Conservation (phyloP, 116 monocot species). For the Zostera marina region DNA sequence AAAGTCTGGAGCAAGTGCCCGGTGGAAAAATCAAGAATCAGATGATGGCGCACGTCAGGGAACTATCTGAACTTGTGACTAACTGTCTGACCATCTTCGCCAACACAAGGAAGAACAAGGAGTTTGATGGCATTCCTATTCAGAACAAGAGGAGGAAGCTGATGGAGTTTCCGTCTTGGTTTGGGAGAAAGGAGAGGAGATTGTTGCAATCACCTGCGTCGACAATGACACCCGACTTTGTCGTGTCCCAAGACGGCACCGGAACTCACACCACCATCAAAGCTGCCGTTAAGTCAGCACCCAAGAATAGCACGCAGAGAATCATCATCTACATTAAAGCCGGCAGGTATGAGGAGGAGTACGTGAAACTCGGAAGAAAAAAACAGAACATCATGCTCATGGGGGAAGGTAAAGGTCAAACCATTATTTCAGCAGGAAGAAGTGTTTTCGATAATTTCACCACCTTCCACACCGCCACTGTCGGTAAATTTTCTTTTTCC, state of each 20-base stretch:
- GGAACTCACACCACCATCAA: constrained; percentile 47
- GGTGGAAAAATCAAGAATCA: constrained; percentile 27
- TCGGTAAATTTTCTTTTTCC: constrained; percentile 6
- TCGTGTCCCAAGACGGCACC: constrained; percentile 60
- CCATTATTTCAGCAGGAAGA: constrained; percentile 15
- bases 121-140: constrained; percentile 71
- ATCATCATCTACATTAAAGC: constrained; percentile 67
- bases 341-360: constrained; percentile 30
- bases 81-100: constrained; percentile 82
- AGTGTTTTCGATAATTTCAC: constrained; percentile 22
- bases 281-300: constrained; percentile 56
- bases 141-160: constrained; percentile 32
- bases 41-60: constrained; percentile 33
- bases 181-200: constrained; percentile 29
- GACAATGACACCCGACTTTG: constrained; percentile 28
- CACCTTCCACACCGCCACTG: constrained; percentile 23
- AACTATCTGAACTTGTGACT: constrained; percentile 59
- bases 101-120: constrained; percentile 25
- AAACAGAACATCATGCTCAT: constrained; percentile 23
- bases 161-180: constrained; percentile 48
- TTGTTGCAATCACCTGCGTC: constrained; percentile 40
- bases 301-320: constrained; percentile 44
- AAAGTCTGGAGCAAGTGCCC: constrained; percentile 36
- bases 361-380: constrained; percentile 10
- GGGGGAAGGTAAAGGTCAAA: constrained; percentile 12